phyloP scores from a whole-genome alignment of 163 green algal genomes.

The Trebouxiophyceae sp. region DNA sequence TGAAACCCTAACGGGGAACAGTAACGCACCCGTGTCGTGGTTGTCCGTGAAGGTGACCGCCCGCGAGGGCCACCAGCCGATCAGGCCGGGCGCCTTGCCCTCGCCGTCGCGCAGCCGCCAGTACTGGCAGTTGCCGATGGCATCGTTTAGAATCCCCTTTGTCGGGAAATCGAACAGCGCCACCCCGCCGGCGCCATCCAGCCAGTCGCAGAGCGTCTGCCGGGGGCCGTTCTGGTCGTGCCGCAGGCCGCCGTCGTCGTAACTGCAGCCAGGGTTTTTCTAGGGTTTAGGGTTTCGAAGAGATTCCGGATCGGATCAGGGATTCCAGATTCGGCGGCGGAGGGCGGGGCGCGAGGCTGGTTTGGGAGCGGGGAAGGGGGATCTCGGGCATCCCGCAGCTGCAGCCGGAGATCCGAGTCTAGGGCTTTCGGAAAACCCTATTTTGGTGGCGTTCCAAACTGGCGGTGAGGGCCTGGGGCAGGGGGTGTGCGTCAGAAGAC shows the following conservation, averaged over 20 bases:
- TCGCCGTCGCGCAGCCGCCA: conserved; percentile 63
- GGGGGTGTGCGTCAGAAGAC: too few species aligned
- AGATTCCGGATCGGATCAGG: too few species aligned
- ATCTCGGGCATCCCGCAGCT: too few species aligned
- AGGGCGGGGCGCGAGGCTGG: too few species aligned
- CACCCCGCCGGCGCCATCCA: conserved; percentile 23
- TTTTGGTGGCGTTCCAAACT: too few species aligned
- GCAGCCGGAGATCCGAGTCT: too few species aligned
- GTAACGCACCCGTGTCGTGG: conserved; percentile 58
- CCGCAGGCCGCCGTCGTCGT: conserved; percentile 41
- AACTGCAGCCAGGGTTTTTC: conserved; percentile 16
- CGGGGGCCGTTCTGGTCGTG: conserved; percentile 51
- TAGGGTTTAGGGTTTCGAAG: too few species aligned
- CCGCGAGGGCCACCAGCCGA: conserved; percentile 67
- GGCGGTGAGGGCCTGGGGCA: too few species aligned
- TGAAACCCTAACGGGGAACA: too few species aligned
- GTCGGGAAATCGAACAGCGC: conserved; percentile 65
- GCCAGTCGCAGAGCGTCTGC: conserved; percentile 55
- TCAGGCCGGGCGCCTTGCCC: conserved; percentile 59
- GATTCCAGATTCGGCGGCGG: too few species aligned
- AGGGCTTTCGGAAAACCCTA: too few species aligned
- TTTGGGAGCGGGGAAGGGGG: too few species aligned
- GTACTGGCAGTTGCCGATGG: conserved; percentile 61
- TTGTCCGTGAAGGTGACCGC: conserved; percentile 71
- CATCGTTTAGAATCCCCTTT: conserved; percentile 50